Evolutionary conservation across 331 rosid genomes (phyloP), one percentile per base, ranked within the genome.

Genomic region (Acacia concinna): DNA sequence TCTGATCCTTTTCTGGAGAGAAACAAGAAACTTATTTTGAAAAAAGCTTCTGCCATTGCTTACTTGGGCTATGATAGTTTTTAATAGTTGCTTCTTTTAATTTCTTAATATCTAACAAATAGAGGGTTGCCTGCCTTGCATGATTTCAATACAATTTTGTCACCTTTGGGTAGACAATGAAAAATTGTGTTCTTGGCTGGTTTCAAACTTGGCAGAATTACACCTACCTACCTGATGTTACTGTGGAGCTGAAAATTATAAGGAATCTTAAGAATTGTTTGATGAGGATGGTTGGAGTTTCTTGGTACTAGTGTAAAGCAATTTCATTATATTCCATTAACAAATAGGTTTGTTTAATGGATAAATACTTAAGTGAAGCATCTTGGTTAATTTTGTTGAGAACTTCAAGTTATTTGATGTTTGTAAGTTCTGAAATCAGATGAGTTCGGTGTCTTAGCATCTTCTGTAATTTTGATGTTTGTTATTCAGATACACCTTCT

Each of bases 401-500:
- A 64, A 71, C 49, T 75, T 44, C 49, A 47, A 25, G 40, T 56
- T 30, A 64, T 77, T 51, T 64, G 28, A 20, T 23, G 30, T 3
- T 23, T 0, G 62, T 8, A 54, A 54, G 62, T 52, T 63, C 38
- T 71, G 34, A 56, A 66, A 71, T 56, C 65, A 79, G 60, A 76
- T 76, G 46, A 17, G 27, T 63, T 81, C 37, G 46, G 68, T 35
- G 35, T 63, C 60, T 43, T 54, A 62, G 56, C 62, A 23, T 75
- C 41, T 37, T 66, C 49, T 17, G 52, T 76, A 51, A 68, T 68
- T 83, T 85, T 82, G 71, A 14, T 87, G 44, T 75, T 74, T 81
- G 57, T 86, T 66, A 65, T 84, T 74, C 92, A 91, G 96, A 87
- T 85, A 79, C 71, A 43, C 78, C 86, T 77, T 69, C 86, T 37